Evolutionary conservation across 2,329 filamentous ascomycete species (phyloP).

Genomic region (Colletotrichum navitas): DNA sequence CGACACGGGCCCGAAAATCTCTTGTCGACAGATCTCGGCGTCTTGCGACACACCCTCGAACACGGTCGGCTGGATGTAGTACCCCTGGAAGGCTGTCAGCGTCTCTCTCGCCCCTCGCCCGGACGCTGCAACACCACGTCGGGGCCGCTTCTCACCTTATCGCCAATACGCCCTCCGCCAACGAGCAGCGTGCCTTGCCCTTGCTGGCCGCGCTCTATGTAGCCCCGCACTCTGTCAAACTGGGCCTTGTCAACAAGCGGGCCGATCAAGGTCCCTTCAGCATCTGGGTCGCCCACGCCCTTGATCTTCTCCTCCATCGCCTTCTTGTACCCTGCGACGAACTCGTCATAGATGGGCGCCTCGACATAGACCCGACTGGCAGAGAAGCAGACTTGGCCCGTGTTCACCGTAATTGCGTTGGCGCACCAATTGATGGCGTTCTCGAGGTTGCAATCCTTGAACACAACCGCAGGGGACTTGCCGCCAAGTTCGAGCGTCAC

Average conservation of each 20-base stretch:
- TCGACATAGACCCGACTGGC: slow-evolving; percentile 79
- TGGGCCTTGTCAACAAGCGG: slow-evolving; percentile 64
- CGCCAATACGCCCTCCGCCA: slow-evolving; percentile 55
- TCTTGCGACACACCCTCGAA: slow-evolving; percentile 58
- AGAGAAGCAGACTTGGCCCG: slow-evolving; percentile 82
- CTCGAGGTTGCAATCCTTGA: slow-evolving; percentile 74
- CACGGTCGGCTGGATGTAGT: slow-evolving; percentile 60
- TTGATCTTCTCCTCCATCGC: slow-evolving; percentile 69
- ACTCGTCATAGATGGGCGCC: slow-evolving; percentile 67
- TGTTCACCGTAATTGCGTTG: slow-evolving; percentile 73
- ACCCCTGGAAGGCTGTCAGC: slow-evolving; percentile 48
- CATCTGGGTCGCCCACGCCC: slow-evolving; percentile 71
- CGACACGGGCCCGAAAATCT: slow-evolving; percentile 69
- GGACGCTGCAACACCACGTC: not conserved
- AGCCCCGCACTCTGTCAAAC: slow-evolving; percentile 59
- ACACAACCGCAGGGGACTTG: slow-evolving; percentile 74
- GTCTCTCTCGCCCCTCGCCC: not conserved
- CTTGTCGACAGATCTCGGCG: slow-evolving; percentile 62
- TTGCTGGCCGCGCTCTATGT: slow-evolving; percentile 57
- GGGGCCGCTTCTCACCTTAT: slow-evolving; percentile 44
- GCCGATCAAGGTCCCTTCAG: slow-evolving; percentile 69
- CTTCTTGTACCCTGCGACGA: slow-evolving; percentile 69
- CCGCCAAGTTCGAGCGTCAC: slow-evolving; percentile 67
- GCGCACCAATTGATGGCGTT: slow-evolving; percentile 62
- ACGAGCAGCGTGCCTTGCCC: slow-evolving; percentile 53